Evolutionary conservation across 768 basidiomycete genomes (phyloP).

Genomic region (Leucocoprinus birnbaumii): DNA sequence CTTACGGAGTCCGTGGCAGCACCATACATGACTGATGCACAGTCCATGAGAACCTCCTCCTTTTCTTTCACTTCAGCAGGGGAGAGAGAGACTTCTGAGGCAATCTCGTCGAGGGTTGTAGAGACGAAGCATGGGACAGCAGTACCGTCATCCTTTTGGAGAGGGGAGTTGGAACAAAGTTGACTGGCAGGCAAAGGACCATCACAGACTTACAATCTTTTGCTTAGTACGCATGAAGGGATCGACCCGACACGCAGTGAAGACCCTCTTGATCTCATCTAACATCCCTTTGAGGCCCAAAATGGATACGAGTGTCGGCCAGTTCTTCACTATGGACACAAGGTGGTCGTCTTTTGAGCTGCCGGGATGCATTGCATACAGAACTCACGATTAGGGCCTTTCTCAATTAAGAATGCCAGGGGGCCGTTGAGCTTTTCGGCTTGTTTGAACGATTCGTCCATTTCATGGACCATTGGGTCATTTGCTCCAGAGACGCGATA

Average conservation of each 20-base stretch:
- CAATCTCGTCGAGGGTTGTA: background rate
- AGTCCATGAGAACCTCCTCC: conserved; percentile 18
- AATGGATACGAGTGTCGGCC: background rate
- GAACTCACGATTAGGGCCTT: background rate
- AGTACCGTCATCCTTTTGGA: background rate
- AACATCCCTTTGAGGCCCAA: background rate
- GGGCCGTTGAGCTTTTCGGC: background rate
- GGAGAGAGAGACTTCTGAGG: background rate
- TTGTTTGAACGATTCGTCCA: background rate
- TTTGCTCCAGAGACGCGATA: background rate
- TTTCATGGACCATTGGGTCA: background rate
- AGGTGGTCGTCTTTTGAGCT: background rate
- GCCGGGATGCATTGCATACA: background rate
- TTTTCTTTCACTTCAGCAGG: conserved; percentile 5
- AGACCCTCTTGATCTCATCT: conserved; percentile 1
- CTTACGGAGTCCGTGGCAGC: conserved; percentile 3
- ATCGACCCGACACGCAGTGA: background rate
- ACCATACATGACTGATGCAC: conserved; percentile 12
- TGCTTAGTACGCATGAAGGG: conserved; percentile 3
- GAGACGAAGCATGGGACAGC: conserved; percentile 2
- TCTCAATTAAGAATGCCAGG: background rate
- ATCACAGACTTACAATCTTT: background rate
- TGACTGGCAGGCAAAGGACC: background rate
- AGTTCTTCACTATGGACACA: background rate
- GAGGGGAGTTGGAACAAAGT: background rate